These are phyloP conservation scores for Debaryomyces fabryi DNA, from an alignment of 1,139 yeast genomes.

Conservation along the genomic window DNA sequence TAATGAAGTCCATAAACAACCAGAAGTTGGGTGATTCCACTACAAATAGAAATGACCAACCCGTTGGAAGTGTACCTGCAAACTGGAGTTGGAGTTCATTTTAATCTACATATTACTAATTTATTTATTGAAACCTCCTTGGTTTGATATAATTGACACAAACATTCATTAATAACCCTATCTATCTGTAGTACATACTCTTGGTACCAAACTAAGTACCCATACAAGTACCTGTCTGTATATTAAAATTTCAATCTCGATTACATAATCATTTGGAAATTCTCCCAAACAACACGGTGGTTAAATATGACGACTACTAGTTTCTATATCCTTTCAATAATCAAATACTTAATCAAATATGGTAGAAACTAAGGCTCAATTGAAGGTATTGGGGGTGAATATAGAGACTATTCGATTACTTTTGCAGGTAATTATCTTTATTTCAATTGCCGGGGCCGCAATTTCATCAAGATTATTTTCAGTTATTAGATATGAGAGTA, in stretches of 20 bases:
- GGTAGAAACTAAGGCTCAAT: constrained; percentile 19
- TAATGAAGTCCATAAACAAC: not conserved
- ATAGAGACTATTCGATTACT: constrained; percentile 49
- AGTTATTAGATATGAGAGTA: constrained; percentile 86
- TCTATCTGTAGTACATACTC: not conserved
- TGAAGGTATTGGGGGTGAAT: constrained; percentile 38
- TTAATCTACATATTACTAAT: constrained; percentile 22
- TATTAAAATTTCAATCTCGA: constrained; percentile 3
- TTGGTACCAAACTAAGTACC: not conserved
- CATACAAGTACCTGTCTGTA: too few relatives aligned
- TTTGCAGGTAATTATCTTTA: constrained; percentile 64
- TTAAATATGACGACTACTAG: constrained; percentile 1
- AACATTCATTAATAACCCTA: not conserved
- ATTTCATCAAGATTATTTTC: constrained; percentile 82
- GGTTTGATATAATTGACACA: not conserved
- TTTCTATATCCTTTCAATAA: not conserved
- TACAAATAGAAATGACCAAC: constrained; percentile 26
- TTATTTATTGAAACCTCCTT: not conserved
- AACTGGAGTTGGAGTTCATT: constrained; percentile 82
- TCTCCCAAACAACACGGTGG: constrained; percentile 16
- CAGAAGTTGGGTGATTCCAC: not conserved
- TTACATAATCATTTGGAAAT: constrained; percentile 8
- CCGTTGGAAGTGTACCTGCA: constrained; percentile 66
- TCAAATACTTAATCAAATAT: constrained; percentile 10
- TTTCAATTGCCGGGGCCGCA: constrained; percentile 85